phyloP scores from a whole-genome alignment of 116 monocot genomes.

The Dioscorea cayenensis region DNA sequence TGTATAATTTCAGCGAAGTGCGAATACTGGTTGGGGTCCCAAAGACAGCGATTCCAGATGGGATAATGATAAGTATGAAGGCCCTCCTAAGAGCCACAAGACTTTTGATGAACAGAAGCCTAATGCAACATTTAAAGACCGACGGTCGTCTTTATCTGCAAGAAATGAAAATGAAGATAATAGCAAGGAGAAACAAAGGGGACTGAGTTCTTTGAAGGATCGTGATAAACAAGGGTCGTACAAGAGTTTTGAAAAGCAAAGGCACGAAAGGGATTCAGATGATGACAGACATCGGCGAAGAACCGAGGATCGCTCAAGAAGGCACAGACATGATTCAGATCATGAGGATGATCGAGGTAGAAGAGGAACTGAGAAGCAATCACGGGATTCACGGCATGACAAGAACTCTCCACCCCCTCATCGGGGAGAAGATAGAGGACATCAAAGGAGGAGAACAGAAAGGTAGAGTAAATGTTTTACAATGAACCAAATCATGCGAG shows the following conservation, averaged over 20 bases:
- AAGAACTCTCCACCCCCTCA: neutral
- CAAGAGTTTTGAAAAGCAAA: neutral
- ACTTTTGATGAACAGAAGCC: neutral
- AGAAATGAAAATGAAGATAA: neutral
- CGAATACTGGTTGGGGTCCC: slow-evolving; percentile 56
- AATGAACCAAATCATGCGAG: too few species aligned
- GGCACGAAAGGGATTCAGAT: neutral
- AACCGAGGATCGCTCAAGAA: neutral
- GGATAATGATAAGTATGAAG: slow-evolving; percentile 27
- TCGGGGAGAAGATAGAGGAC: neutral
- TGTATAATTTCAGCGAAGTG: slow-evolving; percentile 24
- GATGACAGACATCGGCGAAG: neutral
- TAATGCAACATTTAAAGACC: neutral
- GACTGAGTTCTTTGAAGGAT: neutral
- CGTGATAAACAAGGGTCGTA: neutral
- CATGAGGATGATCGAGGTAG: neutral
- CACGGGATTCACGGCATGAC: neutral
- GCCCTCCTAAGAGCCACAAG: slow-evolving; percentile 20
- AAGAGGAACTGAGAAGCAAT: neutral
- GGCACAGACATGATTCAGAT: neutral
- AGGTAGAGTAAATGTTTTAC: too few species aligned
- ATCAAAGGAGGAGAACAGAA: neutral
- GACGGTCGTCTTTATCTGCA: slow-evolving; percentile 1
- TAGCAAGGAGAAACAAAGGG: neutral
- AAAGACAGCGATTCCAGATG: slow-evolving; percentile 32